Base-by-base conservation (phyloP, 148 eudicot species). In the Dianthus caryophyllus region DNA sequence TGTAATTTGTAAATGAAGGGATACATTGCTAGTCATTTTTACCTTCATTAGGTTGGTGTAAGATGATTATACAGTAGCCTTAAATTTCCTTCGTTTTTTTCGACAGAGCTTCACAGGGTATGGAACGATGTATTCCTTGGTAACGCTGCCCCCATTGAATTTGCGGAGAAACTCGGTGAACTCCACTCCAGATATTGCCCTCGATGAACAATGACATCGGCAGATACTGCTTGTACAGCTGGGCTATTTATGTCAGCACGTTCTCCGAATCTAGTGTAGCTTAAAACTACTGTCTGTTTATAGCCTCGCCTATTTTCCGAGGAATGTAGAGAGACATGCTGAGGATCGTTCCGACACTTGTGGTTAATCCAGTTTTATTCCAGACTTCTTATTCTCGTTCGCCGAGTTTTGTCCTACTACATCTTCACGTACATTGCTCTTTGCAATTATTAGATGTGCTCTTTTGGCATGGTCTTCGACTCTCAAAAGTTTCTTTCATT, bases 51-150 rank as follows among this genome's bases (percentile, higher is more conserved):
- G 15, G 43, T 62, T 62, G 14, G 33, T 46, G 17, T n/a, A 53
- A 16, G 53, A 47, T 24, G 17, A 38, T 61, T 20, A 16, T 2
- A n/a, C 24, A 43, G 66, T 43, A 22, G 20, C 51, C 50, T 43
- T 10, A 54, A 16, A 51, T 33, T 57, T 36, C 43, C 20, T 11
- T 57, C 29, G 29, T 69, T 64, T 43, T n/a, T 29, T 64, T 14
- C 48, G 44, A 57, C 86, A 94, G 97, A 84, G 62, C 79, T 94
- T 61, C 58, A 31, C 65, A 83, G 65, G 80, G 71, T 79, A 55
- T 94, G 98, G 98, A 77, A 90, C 46, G 86, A 86, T 51, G 78
- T 80, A 60, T 88, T 94, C 73, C 86, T 83, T 54, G 59, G 83
- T 77, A 77, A 81, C 62, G 84, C 83, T 49, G 71, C 85, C 56